phyloP scores from a whole-genome alignment of 2,329 filamentous ascomycete genomes.

The Aspergillus brunneoviolaceus region DNA sequence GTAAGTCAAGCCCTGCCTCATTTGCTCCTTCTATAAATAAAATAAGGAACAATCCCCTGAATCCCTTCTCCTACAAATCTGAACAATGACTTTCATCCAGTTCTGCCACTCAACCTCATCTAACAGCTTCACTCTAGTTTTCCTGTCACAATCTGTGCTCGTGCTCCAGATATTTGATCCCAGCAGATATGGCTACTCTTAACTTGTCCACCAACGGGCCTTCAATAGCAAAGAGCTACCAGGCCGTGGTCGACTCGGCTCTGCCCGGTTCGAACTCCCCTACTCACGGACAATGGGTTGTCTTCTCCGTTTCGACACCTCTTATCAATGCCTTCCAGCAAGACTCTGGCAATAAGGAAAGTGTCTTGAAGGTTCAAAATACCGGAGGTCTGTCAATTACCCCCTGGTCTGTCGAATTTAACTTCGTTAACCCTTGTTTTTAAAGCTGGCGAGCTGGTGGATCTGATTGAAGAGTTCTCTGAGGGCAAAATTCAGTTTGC shows the following conservation, averaged over 20 bases:
- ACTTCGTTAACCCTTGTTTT: slow-evolving; percentile 20
- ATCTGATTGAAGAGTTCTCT: slow-evolving; percentile 92
- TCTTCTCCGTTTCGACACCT: slow-evolving; percentile 90
- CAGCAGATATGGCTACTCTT: slow-evolving; percentile 68
- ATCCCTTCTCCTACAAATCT: neutral
- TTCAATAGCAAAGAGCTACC: slow-evolving; percentile 75
- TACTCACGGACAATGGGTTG: slow-evolving; percentile 87
- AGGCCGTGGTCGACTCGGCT: slow-evolving; percentile 64
- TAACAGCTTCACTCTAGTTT: neutral
- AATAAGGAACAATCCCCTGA: neutral
- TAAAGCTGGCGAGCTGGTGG: slow-evolving; percentile 86
- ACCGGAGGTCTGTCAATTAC: slow-evolving; percentile 67
- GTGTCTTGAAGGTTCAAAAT: slow-evolving; percentile 88
- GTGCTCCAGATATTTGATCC: neutral
- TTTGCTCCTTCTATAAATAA: neutral
- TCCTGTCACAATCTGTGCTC: neutral
- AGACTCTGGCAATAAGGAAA: slow-evolving; percentile 81
- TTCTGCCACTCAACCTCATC: neutral
- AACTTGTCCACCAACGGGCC: slow-evolving; percentile 77
- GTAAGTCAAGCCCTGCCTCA: neutral
- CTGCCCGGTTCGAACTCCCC: slow-evolving; percentile 65
- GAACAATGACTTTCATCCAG: neutral
- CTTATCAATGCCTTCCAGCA: slow-evolving; percentile 88
- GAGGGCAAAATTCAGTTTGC: slow-evolving; percentile 97
- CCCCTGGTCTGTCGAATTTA: neutral